A percentile compares a stretch with the other conserved stretches of the same genome.
These are phyloP conservation scores for Ogataea henricii DNA, from an alignment of 805 yeast genomes.

Conservation along the genomic window DNA sequence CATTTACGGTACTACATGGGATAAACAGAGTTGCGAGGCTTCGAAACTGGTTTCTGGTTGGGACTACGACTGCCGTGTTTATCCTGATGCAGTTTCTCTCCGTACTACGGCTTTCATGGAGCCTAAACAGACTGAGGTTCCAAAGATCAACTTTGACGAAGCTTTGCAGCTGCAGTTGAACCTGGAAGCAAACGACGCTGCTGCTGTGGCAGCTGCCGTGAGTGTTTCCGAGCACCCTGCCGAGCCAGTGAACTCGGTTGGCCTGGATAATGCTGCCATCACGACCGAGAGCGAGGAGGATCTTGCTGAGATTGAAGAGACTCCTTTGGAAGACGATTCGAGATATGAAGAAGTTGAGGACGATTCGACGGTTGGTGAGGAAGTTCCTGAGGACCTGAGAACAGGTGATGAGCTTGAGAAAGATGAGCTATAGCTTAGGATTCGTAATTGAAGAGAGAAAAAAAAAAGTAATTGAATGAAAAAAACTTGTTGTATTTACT, in stretches of 20 bases:
- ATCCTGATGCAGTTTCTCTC: slow-evolving; percentile 38
- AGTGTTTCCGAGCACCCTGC: not conserved
- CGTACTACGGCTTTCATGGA: no score
- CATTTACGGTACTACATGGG: slow-evolving; percentile 81
- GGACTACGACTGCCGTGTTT: slow-evolving; percentile 85
- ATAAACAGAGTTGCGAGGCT: slow-evolving; percentile 60
- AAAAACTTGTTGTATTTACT: no score
- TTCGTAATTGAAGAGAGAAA: no score
- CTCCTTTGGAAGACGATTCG: slow-evolving; percentile 12
- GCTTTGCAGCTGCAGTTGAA: slow-evolving; percentile 12
- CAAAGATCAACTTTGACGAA: slow-evolving; percentile 17
- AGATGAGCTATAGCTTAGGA: slow-evolving; percentile 23
- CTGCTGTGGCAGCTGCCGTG: slow-evolving; percentile 6
- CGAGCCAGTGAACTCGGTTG: not conserved
- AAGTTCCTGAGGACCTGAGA: slow-evolving; percentile 14
- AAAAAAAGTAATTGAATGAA: not conserved
- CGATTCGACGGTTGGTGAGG: slow-evolving; percentile 22
- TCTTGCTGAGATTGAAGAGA: slow-evolving; percentile 15
- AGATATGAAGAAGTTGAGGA: slow-evolving; percentile 5
- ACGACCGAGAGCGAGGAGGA: slow-evolving; percentile 11
- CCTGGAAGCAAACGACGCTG: not conserved
- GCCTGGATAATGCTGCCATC: slow-evolving; percentile 3
- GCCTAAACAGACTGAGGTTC: slow-evolving; percentile 7
- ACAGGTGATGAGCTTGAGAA: slow-evolving; percentile 10
- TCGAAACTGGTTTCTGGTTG: slow-evolving; percentile 65